Percentiles rank a stretch among this genome's conserved stretches.
These are phyloP conservation scores for Exophiala mesophila DNA, from an alignment of 2,329 filamentous ascomycete species.

Conservation along the genomic window DNA sequence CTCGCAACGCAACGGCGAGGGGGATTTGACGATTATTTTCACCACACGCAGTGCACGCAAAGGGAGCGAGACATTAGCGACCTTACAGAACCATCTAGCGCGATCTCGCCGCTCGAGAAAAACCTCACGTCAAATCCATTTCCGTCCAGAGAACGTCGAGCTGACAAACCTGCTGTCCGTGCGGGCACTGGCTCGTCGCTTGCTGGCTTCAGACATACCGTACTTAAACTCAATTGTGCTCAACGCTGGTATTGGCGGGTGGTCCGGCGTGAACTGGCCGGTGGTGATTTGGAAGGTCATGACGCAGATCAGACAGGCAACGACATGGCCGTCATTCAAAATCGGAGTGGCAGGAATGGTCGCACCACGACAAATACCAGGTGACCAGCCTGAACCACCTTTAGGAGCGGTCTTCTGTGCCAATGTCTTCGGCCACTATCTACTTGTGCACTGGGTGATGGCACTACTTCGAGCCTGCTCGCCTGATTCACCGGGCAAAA, in stretches of 20 bases:
- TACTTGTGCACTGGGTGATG: constrained; percentile 74
- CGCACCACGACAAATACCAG: constrained; percentile 48
- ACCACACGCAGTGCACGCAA: constrained; percentile 75
- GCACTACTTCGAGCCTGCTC: constrained; percentile 60
- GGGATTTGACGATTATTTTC: constrained; percentile 71
- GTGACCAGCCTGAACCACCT: constrained; percentile 45
- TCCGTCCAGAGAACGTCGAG: constrained; percentile 56
- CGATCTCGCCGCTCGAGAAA: constrained; percentile 35
- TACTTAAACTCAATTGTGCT: constrained; percentile 74
- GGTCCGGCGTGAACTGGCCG: constrained; percentile 71
- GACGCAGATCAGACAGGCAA: constrained; percentile 60
- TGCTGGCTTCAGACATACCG: constrained; percentile 50
- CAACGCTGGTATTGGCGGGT: constrained; percentile 86
- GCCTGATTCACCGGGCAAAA: constrained; percentile 52
- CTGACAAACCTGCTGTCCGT: constrained; percentile 53
- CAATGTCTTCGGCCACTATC: constrained; percentile 93
- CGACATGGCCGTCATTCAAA: constrained; percentile 78
- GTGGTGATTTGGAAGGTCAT: constrained; percentile 53
- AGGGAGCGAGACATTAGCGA: constrained; percentile 64
- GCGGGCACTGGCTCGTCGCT: constrained; percentile 47
- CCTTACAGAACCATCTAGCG: constrained; percentile 60
- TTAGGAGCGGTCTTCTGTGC: constrained; percentile 82
- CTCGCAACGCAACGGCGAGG: constrained; percentile 36
- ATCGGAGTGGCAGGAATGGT: constrained; percentile 53
- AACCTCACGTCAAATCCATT: constrained; percentile 43